phyloP scores from a whole-genome alignment of 352 stramenopile species.

The Phytophthora tubulina region DNA sequence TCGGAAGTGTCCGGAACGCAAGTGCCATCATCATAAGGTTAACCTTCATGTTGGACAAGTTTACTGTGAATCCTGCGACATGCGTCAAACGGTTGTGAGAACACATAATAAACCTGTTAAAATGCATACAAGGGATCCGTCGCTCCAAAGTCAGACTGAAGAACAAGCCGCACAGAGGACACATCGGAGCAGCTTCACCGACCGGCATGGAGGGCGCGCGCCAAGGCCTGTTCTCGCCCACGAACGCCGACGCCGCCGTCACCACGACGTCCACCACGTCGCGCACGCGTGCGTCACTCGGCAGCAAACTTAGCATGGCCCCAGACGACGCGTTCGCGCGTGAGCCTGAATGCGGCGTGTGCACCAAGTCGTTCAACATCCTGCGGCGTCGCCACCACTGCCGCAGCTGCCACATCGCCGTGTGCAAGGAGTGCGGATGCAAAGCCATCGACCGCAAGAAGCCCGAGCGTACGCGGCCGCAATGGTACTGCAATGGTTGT shows the following conservation, averaged over 20 bases:
- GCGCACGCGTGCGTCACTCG: slow-evolving; percentile 39
- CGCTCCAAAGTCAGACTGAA: slow-evolving; percentile 25
- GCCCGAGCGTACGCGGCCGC: slow-evolving; percentile 60
- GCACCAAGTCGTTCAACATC: slow-evolving; percentile 83
- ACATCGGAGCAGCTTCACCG: slow-evolving; percentile 5
- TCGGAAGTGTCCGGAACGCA: background rate
- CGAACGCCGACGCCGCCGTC: slow-evolving; percentile 33
- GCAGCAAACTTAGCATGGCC: slow-evolving; percentile 51
- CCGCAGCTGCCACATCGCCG: slow-evolving; percentile 81
- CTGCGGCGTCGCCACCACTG: slow-evolving; percentile 87
- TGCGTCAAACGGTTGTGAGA: slow-evolving; percentile 17
- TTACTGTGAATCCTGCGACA: slow-evolving; percentile 37
- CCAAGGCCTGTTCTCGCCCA: slow-evolving; percentile 45
- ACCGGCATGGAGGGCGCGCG: slow-evolving; percentile 38
- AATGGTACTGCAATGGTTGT: slow-evolving; percentile 85
- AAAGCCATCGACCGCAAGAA: slow-evolving; percentile 79
- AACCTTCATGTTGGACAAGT: slow-evolving; percentile 23
- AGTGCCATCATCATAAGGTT: slow-evolving; percentile 29
- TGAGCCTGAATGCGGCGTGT: slow-evolving; percentile 80
- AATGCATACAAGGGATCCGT: slow-evolving; percentile 17
- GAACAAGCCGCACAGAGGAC: slow-evolving; percentile 13
- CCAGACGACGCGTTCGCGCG: slow-evolving; percentile 68
- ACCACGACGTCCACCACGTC: slow-evolving; percentile 24
- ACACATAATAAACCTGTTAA: slow-evolving; percentile 25
- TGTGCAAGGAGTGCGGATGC: slow-evolving; percentile 86